These are phyloP conservation scores for Avena atlantica DNA, from an alignment of 176 grass and related monocot species.

Conservation along the genomic window DNA sequence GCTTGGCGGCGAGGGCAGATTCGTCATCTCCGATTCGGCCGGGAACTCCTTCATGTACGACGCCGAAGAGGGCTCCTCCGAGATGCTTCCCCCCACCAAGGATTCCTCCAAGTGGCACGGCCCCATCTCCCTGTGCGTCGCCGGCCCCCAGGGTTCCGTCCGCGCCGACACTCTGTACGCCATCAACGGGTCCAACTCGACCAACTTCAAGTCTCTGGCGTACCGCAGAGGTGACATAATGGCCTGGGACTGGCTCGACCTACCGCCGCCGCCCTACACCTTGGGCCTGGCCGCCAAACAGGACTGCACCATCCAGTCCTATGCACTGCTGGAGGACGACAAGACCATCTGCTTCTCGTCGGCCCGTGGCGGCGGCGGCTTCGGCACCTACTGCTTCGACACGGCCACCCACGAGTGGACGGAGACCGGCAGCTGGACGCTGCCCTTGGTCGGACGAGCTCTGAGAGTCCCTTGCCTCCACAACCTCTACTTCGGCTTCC, in stretches of 20 bases:
- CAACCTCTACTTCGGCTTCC: background rate
- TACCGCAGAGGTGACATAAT: background rate
- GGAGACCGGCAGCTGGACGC: background rate
- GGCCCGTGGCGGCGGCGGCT: background rate
- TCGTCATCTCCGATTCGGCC: too few species aligned
- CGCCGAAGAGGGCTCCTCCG: too few species aligned
- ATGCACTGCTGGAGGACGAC: background rate
- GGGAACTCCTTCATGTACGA: too few species aligned
- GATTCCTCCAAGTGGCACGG: too few species aligned
- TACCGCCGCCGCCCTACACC: background rate
- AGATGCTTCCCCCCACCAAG: too few species aligned
- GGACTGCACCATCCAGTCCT: background rate
- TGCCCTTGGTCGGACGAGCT: background rate
- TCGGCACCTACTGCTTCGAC: conserved; percentile 7
- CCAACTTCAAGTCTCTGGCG: background rate
- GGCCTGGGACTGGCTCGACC: background rate
- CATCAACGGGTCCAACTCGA: background rate
- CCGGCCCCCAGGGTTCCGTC: background rate
- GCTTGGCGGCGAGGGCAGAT: too few species aligned
- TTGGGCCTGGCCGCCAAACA: too few species aligned
- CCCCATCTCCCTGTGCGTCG: too few species aligned
- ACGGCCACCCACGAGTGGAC: background rate
- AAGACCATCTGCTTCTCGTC: background rate
- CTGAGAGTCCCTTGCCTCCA: background rate
- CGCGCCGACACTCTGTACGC: background rate